Evolutionary conservation across 2,329 filamentous ascomycete species (phyloP), one percentile per base, ranked within the genome.

Genomic region (Sclerotinia nivalis): DNA sequence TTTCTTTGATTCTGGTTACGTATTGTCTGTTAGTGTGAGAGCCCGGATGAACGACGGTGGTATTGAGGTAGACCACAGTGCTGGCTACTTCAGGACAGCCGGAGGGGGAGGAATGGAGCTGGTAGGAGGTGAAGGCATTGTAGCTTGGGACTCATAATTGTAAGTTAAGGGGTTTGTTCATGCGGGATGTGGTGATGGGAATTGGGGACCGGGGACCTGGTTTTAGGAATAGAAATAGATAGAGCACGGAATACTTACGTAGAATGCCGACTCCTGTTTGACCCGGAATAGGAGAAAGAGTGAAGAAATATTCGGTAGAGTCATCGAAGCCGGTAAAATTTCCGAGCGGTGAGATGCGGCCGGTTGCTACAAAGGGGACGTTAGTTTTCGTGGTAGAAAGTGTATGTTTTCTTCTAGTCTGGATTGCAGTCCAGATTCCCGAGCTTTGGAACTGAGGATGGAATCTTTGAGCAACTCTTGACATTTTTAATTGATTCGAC

Each of bases 281-380:
- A 34, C 70, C 72, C 2, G 80, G 78, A 6, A 79, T 70, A 0
- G 80, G 80, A 3, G 82, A 77, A 9, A 83, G 75, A 9, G 80
- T 80, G 70, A 83, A 83, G 73, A 83, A 83, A 73, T 82, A 82
- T 75, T 83, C 81, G 67, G 81, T 80, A 25, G 79, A 81, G 60
- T 82, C 79, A 52, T 81, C 77, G 67, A 82, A 82, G 15, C 79
- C 79, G 20, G 74, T 76, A 72, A 83, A 83, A 58, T 81, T 79
- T 70, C 82, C 31, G 6, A 52, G 47, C 1, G 47, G 47, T 8
- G 61, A 52, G 13, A 64, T 64, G 10, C 60, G 15, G 0, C 60
- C 60, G 18, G 60, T 31, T 10, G 60, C 60, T 64, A n/a, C 12
- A 9, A 28, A 4, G 28, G 13, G 12, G 37, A 12, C 18, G 34